A percentile compares a stretch with the other conserved stretches of the same genome.
Conservation (phyloP, 2,329 filamentous ascomycete species). For the Stachybotrys chlorohalonatus region DNA sequence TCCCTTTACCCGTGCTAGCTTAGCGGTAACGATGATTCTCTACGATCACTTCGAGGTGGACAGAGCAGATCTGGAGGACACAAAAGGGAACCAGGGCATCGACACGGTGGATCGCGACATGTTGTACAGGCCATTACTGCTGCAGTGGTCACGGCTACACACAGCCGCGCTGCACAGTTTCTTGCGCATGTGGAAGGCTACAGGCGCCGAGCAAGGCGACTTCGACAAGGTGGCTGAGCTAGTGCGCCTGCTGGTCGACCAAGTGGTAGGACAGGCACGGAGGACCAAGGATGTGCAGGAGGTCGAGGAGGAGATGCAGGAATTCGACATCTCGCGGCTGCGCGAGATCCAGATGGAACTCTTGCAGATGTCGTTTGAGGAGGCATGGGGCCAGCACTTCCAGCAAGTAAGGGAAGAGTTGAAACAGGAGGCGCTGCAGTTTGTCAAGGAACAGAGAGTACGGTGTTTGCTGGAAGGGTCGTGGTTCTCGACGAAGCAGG, state of each 20-base stretch:
- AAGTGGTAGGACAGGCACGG: constrained; percentile 73
- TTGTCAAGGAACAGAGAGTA: constrained; percentile 94
- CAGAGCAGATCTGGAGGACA: constrained; percentile 69
- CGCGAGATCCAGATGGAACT: constrained; percentile 90
- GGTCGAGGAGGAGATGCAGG: constrained; percentile 79
- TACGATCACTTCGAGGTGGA: constrained; percentile 97
- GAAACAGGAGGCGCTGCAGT: constrained; percentile 83
- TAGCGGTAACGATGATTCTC: constrained; percentile 78
- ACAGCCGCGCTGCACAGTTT: constrained; percentile 79
- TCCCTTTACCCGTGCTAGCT: constrained; percentile 76
- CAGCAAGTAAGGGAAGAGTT: constrained; percentile 86
- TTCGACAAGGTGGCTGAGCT: constrained; percentile 91
- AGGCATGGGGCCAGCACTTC: constrained; percentile 87
- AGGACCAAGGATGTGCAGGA: constrained; percentile 78
- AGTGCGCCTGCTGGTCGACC: constrained; percentile 80
- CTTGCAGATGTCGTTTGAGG: constrained; percentile 83
- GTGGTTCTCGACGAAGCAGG: constrained; percentile 62
- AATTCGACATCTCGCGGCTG: constrained; percentile 71
- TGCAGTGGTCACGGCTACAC: constrained; percentile 91
- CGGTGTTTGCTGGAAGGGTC: constrained; percentile 79
- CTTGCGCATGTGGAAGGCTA: constrained; percentile 86
- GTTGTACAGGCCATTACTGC: constrained; percentile 74
- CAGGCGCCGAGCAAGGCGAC: constrained; percentile 74
- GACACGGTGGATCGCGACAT: constrained; percentile 76
- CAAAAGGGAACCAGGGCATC: constrained; percentile 63